Evolutionary conservation across 192 early-diverging fungal genomes (phyloP).

Genomic region (Dispira simplex): DNA sequence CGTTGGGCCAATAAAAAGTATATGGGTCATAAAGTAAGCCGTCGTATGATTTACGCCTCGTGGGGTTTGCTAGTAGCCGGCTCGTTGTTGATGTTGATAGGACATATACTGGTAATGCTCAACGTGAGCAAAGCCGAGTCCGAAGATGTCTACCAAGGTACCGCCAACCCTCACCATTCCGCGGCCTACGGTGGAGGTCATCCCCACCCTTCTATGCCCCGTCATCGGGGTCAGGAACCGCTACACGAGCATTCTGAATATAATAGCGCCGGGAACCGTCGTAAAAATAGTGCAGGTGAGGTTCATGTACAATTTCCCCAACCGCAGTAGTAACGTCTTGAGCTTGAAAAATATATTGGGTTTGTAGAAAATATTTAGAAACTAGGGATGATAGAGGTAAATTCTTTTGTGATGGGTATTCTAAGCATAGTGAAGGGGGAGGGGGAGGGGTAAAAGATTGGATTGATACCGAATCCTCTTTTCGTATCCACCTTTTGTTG

Average conservation of each 20-base stretch:
- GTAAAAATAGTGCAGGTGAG: not conserved
- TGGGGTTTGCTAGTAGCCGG: not conserved
- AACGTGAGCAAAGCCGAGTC: slow-evolving; percentile 5
- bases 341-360: too few relatives aligned
- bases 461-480: too few relatives aligned
- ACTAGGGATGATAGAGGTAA: too few relatives aligned
- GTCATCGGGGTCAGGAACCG: not conserved
- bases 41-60: not conserved
- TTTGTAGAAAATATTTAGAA: too few relatives aligned
- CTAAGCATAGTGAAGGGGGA: too few relatives aligned
- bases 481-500: too few relatives aligned
- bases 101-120: not conserved
- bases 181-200: not conserved
- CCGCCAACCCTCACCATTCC: not conserved
- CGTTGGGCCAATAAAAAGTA: not conserved
- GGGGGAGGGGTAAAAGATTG: too few relatives aligned
- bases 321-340: not conserved
- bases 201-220: not conserved
- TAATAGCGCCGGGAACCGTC: not conserved
- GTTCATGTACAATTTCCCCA: slow-evolving; percentile 10
- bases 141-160: not conserved
- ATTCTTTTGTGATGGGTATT: too few relatives aligned
- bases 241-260: not conserved
- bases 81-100: not conserved
- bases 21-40: slow-evolving; percentile 7